Evolutionary conservation across 208 protist species (phyloP), one percentile per base, ranked within the genome.

Genomic region (Crithidia fasciculata): DNA sequence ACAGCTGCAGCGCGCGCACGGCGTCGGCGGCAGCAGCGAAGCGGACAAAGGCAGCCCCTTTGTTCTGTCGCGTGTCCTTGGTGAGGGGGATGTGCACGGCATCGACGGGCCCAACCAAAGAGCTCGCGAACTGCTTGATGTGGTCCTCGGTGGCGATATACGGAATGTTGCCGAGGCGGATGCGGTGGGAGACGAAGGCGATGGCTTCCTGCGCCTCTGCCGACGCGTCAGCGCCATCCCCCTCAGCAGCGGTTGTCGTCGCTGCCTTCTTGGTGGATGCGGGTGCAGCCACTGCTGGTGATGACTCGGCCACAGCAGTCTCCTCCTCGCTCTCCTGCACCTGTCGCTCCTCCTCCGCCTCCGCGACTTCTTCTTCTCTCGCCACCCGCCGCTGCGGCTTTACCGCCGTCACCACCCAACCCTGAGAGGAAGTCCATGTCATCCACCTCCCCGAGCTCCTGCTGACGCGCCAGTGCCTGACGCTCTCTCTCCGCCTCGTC

Each of bases 81-180:
- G 99, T 98, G 13, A 99, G 80, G 3, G 96, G 93, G 44, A 99
- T 93, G 84, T 99, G 96, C 57, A 99, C 83, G 41, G 89, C 73
- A 65, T 87, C 72, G 2, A 99, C 85, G 18, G 98, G 91, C 0
- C 97, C 95, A 50, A 99, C 94, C 6, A 83, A 95, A 0, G 87
- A 91, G 50, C 81, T 67, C 70, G 87, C 81, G 68, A 94, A 96
- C 78, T 97, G 81, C 67, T 92, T 84, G 16, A 99, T 75, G 52
- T 99, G 95, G 4, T 98, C 94, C 74, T 99, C 98, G 3, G 87
- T 99, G 6, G 90, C 87, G n/a, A 84, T 76, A 84, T 95, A 99
- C 0, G 97, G 82, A n/a, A 99, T 82, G 84, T 99, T 99, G 58
- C 87, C 83, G 13, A 99, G 73, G 47, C 97, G 98, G 28, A 99